Percentiles rank a stretch among this genome's conserved stretches.
These are phyloP conservation scores for Orbilia oligospora DNA, from an alignment of 2,329 filamentous ascomycete species.

Conservation along the genomic window DNA sequence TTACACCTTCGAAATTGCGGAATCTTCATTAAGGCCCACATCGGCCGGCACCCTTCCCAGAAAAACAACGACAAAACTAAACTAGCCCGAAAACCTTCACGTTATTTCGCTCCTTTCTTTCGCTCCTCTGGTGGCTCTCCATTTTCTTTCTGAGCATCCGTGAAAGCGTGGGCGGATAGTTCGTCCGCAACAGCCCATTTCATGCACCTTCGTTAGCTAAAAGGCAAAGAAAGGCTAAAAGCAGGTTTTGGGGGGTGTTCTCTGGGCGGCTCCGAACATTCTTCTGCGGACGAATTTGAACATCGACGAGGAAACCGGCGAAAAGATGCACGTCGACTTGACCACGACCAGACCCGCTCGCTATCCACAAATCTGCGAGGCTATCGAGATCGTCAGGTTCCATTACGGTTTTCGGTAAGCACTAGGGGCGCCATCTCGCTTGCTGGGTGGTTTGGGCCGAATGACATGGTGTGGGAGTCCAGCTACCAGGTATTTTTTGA, in stretches of 20 bases:
- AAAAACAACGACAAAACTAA: not conserved
- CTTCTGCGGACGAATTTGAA: not conserved
- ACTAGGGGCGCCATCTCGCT: slow-evolving; percentile 27
- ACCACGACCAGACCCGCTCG: not conserved
- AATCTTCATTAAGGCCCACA: slow-evolving; percentile 23
- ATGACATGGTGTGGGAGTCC: slow-evolving; percentile 50
- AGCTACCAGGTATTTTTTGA: slow-evolving; percentile 37
- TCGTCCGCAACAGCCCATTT: not conserved
- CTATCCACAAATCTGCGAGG: not conserved
- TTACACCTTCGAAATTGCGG: slow-evolving; percentile 5
- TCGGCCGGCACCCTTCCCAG: not conserved
- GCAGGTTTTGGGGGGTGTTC: slow-evolving; percentile 1
- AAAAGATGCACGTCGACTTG: slow-evolving; percentile 10
- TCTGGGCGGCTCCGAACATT: slow-evolving; percentile 8
- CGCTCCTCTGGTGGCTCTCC: slow-evolving; percentile 5
- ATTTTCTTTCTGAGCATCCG: slow-evolving; percentile 16
- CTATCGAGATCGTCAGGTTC: slow-evolving; percentile 40
- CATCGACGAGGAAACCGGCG: slow-evolving; percentile 7
- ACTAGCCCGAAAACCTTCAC: slow-evolving; percentile 1
- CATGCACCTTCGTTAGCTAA: slow-evolving; percentile 4
- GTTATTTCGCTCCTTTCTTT: slow-evolving; percentile 22
- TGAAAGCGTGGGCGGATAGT: slow-evolving; percentile 18
- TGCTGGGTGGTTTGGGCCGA: slow-evolving; percentile 16
- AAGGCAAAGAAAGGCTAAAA: not conserved
- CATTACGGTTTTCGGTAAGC: slow-evolving; percentile 17